Conservation (phyloP, 139 green algal genomes). For the Bryopsis sp. region DNA sequence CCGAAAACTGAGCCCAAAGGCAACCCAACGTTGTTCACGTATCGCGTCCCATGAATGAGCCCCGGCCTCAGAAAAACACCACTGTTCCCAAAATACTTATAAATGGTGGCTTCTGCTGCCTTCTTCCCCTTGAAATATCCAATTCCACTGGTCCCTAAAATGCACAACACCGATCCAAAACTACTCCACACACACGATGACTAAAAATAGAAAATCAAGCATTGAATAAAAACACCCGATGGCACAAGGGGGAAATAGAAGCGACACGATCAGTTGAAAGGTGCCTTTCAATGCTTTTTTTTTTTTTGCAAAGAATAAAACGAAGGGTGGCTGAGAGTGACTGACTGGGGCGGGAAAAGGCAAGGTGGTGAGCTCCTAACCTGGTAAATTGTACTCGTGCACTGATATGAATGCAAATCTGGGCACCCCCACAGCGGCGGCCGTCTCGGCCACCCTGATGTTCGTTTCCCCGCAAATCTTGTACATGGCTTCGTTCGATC, state of each 20-base stretch:
- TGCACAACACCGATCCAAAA: background rate
- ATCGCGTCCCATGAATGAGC: constrained; percentile 71
- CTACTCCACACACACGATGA: constrained; percentile 35
- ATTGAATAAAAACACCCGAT: no score
- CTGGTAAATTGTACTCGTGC: constrained; percentile 62
- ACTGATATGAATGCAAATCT: constrained; percentile 79
- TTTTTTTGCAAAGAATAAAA: no score
- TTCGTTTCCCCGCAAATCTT: constrained; percentile 74
- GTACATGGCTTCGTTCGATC: constrained; percentile 67
- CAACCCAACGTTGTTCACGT: constrained; percentile 38
- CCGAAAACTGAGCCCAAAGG: constrained; percentile 47
- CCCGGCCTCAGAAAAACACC: constrained; percentile 65
- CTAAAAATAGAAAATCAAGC: no score
- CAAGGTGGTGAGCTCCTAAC: constrained; percentile 2
- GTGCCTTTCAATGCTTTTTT: no score
- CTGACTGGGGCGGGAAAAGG: no score
- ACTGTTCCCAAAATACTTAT: constrained; percentile 36
- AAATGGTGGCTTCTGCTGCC: constrained; percentile 57
- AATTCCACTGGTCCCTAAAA: constrained; percentile 19
- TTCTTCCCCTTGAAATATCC: constrained; percentile 78
- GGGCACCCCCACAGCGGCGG: constrained; percentile 47
- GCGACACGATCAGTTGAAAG: no score
- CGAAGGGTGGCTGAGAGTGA: no score
- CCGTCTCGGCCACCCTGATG: constrained; percentile 59
- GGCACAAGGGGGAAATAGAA: no score